Conservation (phyloP, 805 yeast species). For the Saturnispora bothae region DNA sequence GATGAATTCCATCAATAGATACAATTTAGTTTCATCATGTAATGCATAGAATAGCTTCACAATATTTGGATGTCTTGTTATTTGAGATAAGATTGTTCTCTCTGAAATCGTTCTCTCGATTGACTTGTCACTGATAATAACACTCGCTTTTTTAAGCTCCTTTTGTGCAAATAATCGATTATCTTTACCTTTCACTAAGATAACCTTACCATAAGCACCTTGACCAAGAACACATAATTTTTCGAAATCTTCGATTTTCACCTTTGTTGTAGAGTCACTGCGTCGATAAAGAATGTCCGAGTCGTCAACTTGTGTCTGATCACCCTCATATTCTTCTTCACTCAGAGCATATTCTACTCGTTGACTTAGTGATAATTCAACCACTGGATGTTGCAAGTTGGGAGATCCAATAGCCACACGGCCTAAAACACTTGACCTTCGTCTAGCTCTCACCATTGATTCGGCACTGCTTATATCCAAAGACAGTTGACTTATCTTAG, state of each 20-base stretch:
- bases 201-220: slow-evolving; percentile 83
- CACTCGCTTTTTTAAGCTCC: slow-evolving; percentile 70
- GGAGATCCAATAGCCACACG: neutral
- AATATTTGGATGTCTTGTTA: slow-evolving; percentile 67
- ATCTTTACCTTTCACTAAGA: slow-evolving; percentile 51
- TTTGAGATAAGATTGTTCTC: slow-evolving; percentile 49
- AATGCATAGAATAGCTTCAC: slow-evolving; percentile 76
- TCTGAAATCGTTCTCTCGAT: slow-evolving; percentile 73
- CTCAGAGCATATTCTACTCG: neutral
- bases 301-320: slow-evolving; percentile 3
- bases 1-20: slow-evolving; percentile 66
- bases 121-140: slow-evolving; percentile 40
- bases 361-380: neutral
- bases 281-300: slow-evolving; percentile 9
- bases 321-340: no score
- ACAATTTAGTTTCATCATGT: slow-evolving; percentile 66
- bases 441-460: no score
- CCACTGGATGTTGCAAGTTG: neutral
- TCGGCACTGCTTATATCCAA: no score
- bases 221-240: slow-evolving; percentile 67
- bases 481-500: no score
- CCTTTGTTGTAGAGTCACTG: slow-evolving; percentile 9
- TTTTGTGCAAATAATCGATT: slow-evolving; percentile 75
- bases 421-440: neutral
- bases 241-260: slow-evolving; percentile 43